Conservation (phyloP, 225 moss, liverwort and hornwort species). For the Polytrichum formosum region DNA sequence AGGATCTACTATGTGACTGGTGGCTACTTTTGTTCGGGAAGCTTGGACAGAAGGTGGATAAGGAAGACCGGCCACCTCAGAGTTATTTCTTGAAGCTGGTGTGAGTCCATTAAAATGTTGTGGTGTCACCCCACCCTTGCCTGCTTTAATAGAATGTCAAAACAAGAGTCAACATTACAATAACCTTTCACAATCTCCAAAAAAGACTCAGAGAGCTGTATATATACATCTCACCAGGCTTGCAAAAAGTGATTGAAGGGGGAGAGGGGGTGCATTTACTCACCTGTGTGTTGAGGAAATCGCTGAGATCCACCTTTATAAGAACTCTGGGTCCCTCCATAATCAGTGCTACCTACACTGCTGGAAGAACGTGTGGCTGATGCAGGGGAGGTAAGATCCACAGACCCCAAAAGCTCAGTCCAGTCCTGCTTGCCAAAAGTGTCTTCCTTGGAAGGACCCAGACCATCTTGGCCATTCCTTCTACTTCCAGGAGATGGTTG, state of each 20-base stretch:
- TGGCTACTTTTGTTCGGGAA: conserved; percentile 42
- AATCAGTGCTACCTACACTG: conserved; percentile 60
- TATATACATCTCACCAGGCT: too few species aligned
- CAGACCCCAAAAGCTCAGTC: conserved; percentile 72
- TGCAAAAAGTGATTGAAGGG: too few species aligned
- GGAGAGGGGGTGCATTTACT: background rate
- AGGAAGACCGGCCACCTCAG: conserved; percentile 21
- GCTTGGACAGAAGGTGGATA: conserved; percentile 41
- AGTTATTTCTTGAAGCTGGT: conserved; percentile 35
- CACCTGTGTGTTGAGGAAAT: conserved; percentile 26
- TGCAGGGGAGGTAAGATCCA: conserved; percentile 41
- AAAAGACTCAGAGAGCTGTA: too few species aligned
- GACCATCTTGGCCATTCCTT: conserved; percentile 21
- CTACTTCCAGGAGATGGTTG: conserved; percentile 30
- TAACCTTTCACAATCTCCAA: too few species aligned
- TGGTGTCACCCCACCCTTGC: conserved; percentile 26
- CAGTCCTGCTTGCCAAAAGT: conserved; percentile 66
- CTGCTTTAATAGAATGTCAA: conserved; percentile 17
- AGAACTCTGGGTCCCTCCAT: conserved; percentile 24
- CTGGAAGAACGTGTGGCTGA: conserved; percentile 52
- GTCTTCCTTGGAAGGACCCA: conserved; percentile 27
- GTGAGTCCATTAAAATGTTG: conserved; percentile 28
- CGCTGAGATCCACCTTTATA: conserved; percentile 34
- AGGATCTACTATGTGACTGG: conserved; percentile 27
- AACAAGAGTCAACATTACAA: too few species aligned